Base-by-base conservation (phyloP, 2,329 filamentous ascomycete species). In the Colletotrichum navitas region DNA sequence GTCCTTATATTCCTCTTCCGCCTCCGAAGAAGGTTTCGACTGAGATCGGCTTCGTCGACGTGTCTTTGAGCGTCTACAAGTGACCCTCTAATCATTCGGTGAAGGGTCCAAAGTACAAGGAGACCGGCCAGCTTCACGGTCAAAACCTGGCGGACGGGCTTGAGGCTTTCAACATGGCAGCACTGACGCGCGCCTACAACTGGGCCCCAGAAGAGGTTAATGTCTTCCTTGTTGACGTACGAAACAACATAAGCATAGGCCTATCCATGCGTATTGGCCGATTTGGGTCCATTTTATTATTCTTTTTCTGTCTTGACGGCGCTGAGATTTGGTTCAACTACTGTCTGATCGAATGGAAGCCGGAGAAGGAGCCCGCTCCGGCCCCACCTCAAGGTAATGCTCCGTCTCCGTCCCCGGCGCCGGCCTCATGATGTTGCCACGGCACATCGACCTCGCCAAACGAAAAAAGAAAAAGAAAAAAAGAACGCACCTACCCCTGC, bases 231-330 rank as follows among this genome's bases (percentile, higher is more conserved):
- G 72, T 76, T n/a, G 75, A 77, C n/a, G 79, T 81, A 34, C 74
- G 77, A 58, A 77, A 76, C 36, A 78, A 79, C 65, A 55, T 80
- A 72, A 68, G 58, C 70, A 80, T 69, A 67, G 74, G 32, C 74
- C 72, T 51, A 77, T 80, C 49, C 79, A 80, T 39, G 77, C 76
- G 14, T 80, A 78, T 43, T 78, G 81, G 77, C 79, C 80, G 0
- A 62, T 77, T 75, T 78, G 55, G 74, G 75, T 74, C 8, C 2
- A 39, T 1, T 3, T 8, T 2, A n/a, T 10, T 18, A n/a, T 10
- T 5, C 1, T 24, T 41, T 10, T 36, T 34, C 5, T 32, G 24
- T n/a, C 18, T 34, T 24, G 10, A 10, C 2, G 34, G 18, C 11
- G 11, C 36, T 63, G 18, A 63, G 24, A 16, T 34, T 32, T 24